These are phyloP conservation scores for Diaporthe capsici DNA, from an alignment of 2,329 filamentous ascomycete genomes.

Conservation along the genomic window DNA sequence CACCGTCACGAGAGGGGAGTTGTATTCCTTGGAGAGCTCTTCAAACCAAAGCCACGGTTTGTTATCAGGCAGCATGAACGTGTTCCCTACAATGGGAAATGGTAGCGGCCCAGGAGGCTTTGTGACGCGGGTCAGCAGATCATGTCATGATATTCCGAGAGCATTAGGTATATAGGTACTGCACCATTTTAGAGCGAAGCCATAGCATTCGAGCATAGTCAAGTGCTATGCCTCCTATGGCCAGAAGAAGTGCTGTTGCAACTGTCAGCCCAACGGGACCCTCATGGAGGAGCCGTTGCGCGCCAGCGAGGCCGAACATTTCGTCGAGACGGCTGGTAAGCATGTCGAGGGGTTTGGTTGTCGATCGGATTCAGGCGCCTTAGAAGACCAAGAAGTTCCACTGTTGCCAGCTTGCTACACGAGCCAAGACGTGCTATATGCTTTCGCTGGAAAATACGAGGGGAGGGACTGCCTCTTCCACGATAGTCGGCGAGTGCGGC, in stretches of 20 bases:
- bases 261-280: constrained; percentile 12
- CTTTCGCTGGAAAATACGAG: background rate
- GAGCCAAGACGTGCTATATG: background rate
- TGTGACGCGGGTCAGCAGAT: constrained; percentile 37
- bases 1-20: constrained; percentile 66
- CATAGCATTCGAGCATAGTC: constrained; percentile 66
- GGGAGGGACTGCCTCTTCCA: background rate
- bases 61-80: constrained; percentile 65
- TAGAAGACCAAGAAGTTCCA: background rate
- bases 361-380: background rate
- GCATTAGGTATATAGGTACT: constrained; percentile 1
- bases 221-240: constrained; percentile 48
- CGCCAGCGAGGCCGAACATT: constrained; percentile 5
- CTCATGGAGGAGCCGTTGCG: constrained; percentile 21
- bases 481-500: background rate
- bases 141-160: background rate
- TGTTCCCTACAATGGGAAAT: constrained; percentile 68
- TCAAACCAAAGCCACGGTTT: constrained; percentile 73
- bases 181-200: constrained; percentile 62
- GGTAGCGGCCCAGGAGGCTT: constrained; percentile 69
- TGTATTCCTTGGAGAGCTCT: constrained; percentile 63
- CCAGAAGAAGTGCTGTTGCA: constrained; percentile 44
- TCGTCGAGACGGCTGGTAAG: constrained; percentile 32
- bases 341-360: constrained; percentile 16
- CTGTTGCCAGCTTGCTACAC: background rate